phyloP scores from a whole-genome alignment of 2,329 filamentous ascomycete genomes.

The Trichoderma gracile region DNA sequence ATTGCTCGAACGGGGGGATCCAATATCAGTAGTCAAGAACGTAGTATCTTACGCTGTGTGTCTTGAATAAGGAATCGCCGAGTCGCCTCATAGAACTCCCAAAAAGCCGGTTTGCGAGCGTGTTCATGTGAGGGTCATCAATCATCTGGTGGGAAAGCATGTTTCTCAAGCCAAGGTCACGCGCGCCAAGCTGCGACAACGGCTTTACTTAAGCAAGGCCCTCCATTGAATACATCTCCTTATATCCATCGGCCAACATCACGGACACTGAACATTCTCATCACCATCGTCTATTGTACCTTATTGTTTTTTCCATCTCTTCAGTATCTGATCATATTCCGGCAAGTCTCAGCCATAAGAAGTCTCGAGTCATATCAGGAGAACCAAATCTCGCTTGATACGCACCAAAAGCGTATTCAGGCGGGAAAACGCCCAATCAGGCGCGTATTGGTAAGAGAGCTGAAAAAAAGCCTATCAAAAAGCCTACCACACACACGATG shows the following conservation, averaged over 20 bases:
- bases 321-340: too few species aligned
- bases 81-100: background rate
- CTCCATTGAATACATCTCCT: too few species aligned
- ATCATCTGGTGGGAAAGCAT: background rate
- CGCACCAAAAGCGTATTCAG: background rate
- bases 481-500: background rate
- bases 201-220: constrained; percentile 13
- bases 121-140: constrained; percentile 13
- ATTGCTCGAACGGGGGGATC: constrained; percentile 30
- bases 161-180: constrained; percentile 5
- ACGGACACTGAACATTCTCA: background rate
- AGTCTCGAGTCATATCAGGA: background rate
- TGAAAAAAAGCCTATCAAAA: background rate
- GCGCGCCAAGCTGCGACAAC: constrained; percentile 2
- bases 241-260: background rate
- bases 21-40: background rate
- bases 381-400: background rate
- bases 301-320: too few species aligned
- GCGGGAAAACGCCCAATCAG: background rate
- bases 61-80: too few species aligned
- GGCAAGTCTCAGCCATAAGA: background rate
- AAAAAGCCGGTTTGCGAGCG: background rate
- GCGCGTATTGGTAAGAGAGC: background rate
- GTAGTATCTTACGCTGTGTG: background rate
- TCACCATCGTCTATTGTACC: background rate